A percentile compares a stretch with the other conserved stretches of the same genome.
These are phyloP conservation scores for Allomyces javanicus DNA, from an alignment of 192 early-diverging fungal species.

Conservation along the genomic window DNA sequence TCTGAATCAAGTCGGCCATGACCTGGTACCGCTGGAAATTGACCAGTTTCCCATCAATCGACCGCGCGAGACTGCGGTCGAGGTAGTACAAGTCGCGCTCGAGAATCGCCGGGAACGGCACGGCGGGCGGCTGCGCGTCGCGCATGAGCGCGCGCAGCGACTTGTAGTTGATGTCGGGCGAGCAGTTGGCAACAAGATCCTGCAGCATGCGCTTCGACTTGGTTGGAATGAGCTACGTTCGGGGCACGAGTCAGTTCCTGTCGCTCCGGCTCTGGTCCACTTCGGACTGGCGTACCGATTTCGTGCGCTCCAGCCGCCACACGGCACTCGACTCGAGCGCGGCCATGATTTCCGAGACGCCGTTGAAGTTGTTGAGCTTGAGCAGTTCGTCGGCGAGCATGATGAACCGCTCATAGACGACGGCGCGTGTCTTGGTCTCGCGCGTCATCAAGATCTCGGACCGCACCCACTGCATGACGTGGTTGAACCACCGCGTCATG, in stretches of 20 bases:
- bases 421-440: conserved; percentile 23
- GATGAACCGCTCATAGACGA: conserved; percentile 22
- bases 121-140: conserved; percentile 26
- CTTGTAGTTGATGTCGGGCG: conserved; percentile 26
- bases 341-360: conserved; percentile 32
- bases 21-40: conserved; percentile 38
- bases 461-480: conserved; percentile 31
- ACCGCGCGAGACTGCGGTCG: conserved; percentile 27
- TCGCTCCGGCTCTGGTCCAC: background rate
- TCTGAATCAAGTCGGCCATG: conserved; percentile 8
- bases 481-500: conserved; percentile 37
- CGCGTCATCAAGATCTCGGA: conserved; percentile 26
- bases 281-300: conserved; percentile 9
- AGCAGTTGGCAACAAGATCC: background rate
- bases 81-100: conserved; percentile 38
- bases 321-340: conserved; percentile 28
- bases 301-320: conserved; percentile 34
- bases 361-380: conserved; percentile 35
- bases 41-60: conserved; percentile 20
- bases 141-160: conserved; percentile 24
- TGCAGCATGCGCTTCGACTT: conserved; percentile 8
- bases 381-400: conserved; percentile 18
- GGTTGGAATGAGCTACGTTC: background rate
- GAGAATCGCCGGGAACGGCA: conserved; percentile 37
- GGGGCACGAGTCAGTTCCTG: background rate